A percentile compares a stretch with the other conserved stretches of the same genome.
Evolutionary conservation across 2,329 filamentous ascomycete species (phyloP).

Genomic region (Aureobasidium sp.): DNA sequence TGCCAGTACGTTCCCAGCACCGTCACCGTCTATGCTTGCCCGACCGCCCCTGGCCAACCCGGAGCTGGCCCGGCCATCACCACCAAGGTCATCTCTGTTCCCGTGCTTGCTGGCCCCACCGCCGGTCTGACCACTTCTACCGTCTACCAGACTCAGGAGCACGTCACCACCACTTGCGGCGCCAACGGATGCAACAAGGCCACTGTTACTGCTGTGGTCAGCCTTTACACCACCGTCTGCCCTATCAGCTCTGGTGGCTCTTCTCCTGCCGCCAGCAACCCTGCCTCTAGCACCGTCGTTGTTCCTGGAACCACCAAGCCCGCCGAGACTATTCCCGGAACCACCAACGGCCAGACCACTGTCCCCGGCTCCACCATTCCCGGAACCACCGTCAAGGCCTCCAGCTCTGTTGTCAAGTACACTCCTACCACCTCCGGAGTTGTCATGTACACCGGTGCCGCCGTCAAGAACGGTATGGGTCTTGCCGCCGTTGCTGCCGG

Average conservation of each 20-base stretch:
- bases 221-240: slow-evolving; percentile 16
- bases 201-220: slow-evolving; percentile 14
- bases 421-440: neutral
- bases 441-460: slow-evolving; percentile 11
- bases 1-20: neutral
- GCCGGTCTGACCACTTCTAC: neutral
- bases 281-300: neutral
- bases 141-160: neutral
- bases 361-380: neutral
- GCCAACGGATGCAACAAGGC: slow-evolving; percentile 13
- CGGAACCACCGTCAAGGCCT: neutral
- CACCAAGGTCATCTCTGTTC: neutral
- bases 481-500: slow-evolving; percentile 10
- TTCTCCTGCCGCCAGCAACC: neutral
- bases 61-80: neutral
- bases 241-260: slow-evolving; percentile 1
- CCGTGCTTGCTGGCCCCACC: neutral
- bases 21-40: slow-evolving; percentile 10
- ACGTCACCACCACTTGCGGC: slow-evolving; percentile 2
- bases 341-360: neutral
- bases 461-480: slow-evolving; percentile 14
- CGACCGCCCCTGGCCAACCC: neutral
- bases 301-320: neutral
- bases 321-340: neutral
- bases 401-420: neutral